Evolutionary conservation across 2,329 filamentous ascomycete species (phyloP), one percentile per base, ranked within the genome.

Genomic region (Rutstroemia sp.): DNA sequence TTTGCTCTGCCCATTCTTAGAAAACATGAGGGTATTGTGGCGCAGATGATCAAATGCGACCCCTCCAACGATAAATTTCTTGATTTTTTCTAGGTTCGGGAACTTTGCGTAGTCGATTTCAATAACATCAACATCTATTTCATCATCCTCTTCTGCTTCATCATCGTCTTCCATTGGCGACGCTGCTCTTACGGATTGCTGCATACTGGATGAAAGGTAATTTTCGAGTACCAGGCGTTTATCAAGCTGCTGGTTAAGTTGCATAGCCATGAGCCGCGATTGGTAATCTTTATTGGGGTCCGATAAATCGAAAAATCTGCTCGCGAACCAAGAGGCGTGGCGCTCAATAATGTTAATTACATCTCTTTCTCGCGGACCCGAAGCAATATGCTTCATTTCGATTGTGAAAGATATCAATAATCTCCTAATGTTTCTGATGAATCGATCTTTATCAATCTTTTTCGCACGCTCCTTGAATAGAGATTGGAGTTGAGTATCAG

Each of bases 251-350:
- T 55, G 53, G 23, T 49, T 17, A 7, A 55, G 27, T 27, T 50
- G 37, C 19, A 34, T 16, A 27, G 53, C 53, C 53, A 55, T 55
- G 21, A 19, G 23, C 8, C 30, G 45, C 5, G 37, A 25, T 2
- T 50, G 16, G 3, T 34, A 34, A 12, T 49, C 37, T n/a, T 49
- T 50, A 25, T 49, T 41, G 16, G 41, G 53, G 19, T 50, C 38
- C 10, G 34, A 55, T 9, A 49, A 25, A 10, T 55, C 53, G 17
- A 55, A 57, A 34, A 53, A 23, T 21, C 56, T 25, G 10, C 44
- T 53, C 16, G 49, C 53, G 48, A 57, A 23, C 45, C 47, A 59
- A 7, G 30, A 19, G n/a, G 38, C 23, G 10, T 51, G 45, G 34
- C 17, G 34, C 38, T 47, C 41, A 21, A 53, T 25, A 3, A 52